Evolutionary conservation across 352 stramenopile genomes (phyloP), one percentile per base, ranked within the genome.

Genomic region (Globisporangium takayamanum): DNA sequence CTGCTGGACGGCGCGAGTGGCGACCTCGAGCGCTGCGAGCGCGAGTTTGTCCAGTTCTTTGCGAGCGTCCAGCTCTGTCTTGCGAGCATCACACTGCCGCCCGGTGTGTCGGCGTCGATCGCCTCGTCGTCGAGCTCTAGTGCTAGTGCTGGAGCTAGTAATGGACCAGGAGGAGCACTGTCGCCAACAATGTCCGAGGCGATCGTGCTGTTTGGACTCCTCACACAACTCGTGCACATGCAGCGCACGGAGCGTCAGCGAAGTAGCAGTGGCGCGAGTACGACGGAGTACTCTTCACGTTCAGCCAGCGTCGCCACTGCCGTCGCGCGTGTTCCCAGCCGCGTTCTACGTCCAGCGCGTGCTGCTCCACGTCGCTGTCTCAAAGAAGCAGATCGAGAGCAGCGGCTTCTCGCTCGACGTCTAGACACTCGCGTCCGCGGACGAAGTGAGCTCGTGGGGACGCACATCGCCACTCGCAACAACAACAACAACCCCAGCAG

Each of bases 301-400:
- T 52, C 39, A 30, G 46, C 4, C 56, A 65, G 12, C 50, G 55
- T 7, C 37, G 49, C 33, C 51, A 48, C 48, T 74, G 0, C 60
- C 67, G 0, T 50, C 60, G 1, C 63, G 65, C 16, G 39, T 69
- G 14, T 75, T 79, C 44, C 36, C 58, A 2, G 56, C 76, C 3
- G 66, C 77, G 50, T 76, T 72, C 39, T 70, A 70, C 47, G 73
- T 69, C 28, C 57, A 71, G 25, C 66, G 68, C 16, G 57, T 79
- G n/a, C 59, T 82, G n/a, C 50, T 70, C n/a, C 68, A 73, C 14
- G 68, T 79, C 4, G 41, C 61, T 0, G 18, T 79, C 26, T 44
- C 54, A 2, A 78, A 71, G 30, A 74, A 75, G 45, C 41, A 57
- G 20, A 61, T 77, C 22, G 62, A 82, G 16, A 69, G 61, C 57